Percentiles rank a stretch among this genome's conserved stretches.
Evolutionary conservation across 495 filamentous ascomycete genomes (phyloP).

Genomic region (Aspergillus taichungensis): DNA sequence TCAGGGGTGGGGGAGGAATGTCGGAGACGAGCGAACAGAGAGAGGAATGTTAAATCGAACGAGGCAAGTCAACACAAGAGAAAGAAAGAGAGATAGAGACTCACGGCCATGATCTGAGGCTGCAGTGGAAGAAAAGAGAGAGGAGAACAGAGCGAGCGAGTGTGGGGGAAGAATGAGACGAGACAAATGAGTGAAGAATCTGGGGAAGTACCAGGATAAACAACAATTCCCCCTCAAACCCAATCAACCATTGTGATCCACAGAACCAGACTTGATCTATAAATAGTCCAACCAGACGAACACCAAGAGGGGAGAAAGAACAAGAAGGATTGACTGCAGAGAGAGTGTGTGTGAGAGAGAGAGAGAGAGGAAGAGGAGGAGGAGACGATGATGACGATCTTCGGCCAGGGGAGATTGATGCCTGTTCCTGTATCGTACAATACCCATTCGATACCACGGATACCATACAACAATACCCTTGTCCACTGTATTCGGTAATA

Average conservation of each 20-base stretch:
- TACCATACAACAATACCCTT: not conserved
- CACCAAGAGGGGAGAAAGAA: not conserved
- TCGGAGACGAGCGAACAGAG: not conserved
- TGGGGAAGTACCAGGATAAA: too few species aligned
- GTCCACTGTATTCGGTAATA: not conserved
- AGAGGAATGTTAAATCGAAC: not conserved
- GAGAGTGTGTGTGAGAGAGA: not conserved
- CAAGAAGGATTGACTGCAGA: too few species aligned
- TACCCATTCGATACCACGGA: too few species aligned
- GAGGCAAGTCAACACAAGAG: not conserved
- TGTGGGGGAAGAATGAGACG: not conserved
- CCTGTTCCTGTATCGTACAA: not conserved
- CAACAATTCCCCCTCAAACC: too few species aligned
- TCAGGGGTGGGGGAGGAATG: not conserved
- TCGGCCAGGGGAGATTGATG: conserved; percentile 2
- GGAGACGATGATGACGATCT: conserved; percentile 4
- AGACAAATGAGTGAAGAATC: not conserved
- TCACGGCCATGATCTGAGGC: conserved; percentile 30
- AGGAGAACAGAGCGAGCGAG: not conserved
- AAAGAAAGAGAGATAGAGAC: conserved; percentile 6
- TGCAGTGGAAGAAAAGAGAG: not conserved
- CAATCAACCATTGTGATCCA: too few species aligned
- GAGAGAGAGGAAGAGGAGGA: not conserved
- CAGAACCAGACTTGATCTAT: too few species aligned
- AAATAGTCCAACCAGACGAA: too few species aligned